Evolutionary conservation across 495 filamentous ascomycete genomes (phyloP), one percentile per base, ranked within the genome.

Genomic region (Penicillium coffeae): DNA sequence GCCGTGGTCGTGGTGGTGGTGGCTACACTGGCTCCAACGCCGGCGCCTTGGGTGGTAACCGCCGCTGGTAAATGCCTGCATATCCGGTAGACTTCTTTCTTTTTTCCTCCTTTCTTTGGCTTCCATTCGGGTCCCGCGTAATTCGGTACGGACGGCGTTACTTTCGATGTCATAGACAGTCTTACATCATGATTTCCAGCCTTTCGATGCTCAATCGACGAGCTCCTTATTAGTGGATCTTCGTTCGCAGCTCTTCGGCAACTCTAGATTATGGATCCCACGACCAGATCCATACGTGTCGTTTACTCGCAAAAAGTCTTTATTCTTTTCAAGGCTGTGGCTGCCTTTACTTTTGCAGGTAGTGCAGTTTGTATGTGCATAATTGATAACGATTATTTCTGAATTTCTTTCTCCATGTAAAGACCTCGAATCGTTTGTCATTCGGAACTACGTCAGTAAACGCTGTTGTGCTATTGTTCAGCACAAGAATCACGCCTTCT

Each of bases 1-100:
- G 80, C 49, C 73, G 83, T 51, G 70, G 76, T 44, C 59, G 44
- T 38, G 44, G 51, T 70, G 75, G 85, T 51, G 65, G 67, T 57
- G 71, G 76, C 39, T 81, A 70, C 65, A 82, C 80, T 68, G 78
- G 74, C 51, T 83, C 81, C 60, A 87, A 87, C 68, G 62, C 74
- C 56, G 83, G 81, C 52, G 78, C 79, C 45, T 67, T 86, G 48
- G 83, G 83, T 52, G 65, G 66, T 55, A 81, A 73, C 66, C 81
- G 80, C 53, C 77, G 81, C 61, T 84, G 80, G 79, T 84, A 79
- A 66, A 59, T 38, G 42, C 42, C 52, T 60, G 55, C 53, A 43
- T 46, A 12, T 40, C 51, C 57, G 66, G 66, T 71, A 71, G 66
- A 70, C 60, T 55, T 59, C 58, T 45, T 53, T 58, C 50, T 55